Conservation (phyloP, 2,329 filamentous ascomycete species). For the Phaeosphaeria sp. region DNA sequence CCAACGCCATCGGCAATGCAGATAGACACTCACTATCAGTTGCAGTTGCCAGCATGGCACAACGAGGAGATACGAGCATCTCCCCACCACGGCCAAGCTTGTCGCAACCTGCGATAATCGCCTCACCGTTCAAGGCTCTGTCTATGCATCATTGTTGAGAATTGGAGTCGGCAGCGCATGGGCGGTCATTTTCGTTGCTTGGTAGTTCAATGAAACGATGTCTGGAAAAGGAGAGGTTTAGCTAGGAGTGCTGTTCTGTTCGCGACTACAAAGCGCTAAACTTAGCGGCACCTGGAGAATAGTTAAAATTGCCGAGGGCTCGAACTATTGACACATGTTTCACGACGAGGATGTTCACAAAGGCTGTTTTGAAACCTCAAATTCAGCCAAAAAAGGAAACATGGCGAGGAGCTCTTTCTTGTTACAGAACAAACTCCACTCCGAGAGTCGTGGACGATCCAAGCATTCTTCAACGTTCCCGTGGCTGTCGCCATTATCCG, state of each 20-base stretch:
- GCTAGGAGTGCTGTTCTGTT: background rate
- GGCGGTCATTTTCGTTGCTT: background rate
- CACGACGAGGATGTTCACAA: background rate
- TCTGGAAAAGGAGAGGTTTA: background rate
- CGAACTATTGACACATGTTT: conserved; percentile 14
- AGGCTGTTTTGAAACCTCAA: background rate
- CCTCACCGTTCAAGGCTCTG: conserved; percentile 3
- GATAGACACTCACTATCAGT: conserved; percentile 1
- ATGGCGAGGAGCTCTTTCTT: background rate
- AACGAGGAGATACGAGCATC: conserved; percentile 16
- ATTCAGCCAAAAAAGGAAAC: background rate
- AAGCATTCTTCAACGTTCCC: conserved; percentile 6
- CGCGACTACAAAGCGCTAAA: background rate
- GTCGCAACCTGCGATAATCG: conserved; percentile 11
- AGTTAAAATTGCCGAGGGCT: background rate
- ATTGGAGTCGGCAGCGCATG: background rate
- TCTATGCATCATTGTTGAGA: background rate
- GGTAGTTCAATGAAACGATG: background rate
- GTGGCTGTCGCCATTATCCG: conserved; percentile 20
- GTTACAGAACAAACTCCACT: conserved; percentile 13
- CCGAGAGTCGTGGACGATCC: conserved; percentile 8
- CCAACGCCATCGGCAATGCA: background rate
- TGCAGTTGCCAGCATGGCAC: conserved; percentile 7
- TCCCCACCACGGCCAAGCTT: background rate
- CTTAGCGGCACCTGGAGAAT: background rate